Evolutionary conservation across 2,329 filamentous ascomycete species (phyloP).

Genomic region (Sordariomycetes sp.): DNA sequence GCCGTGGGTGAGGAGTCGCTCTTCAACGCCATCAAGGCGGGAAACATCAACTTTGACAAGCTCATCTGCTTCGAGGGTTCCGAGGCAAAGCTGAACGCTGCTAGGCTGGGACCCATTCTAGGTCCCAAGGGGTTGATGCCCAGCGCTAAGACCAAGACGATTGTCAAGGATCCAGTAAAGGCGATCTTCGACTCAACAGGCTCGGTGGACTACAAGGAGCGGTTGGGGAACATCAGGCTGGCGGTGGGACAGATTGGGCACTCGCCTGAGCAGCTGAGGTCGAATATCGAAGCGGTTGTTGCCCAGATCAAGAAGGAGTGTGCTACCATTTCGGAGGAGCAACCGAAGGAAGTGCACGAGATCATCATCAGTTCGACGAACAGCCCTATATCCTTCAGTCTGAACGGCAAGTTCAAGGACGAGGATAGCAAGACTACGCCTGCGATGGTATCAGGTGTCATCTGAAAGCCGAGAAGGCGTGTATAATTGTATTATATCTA

Average conservation of each 20-base stretch:
- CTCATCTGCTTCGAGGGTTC: constrained; percentile 79
- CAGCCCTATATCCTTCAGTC: constrained; percentile 74
- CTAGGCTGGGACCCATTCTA: constrained; percentile 68
- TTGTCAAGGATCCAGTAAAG: constrained; percentile 70
- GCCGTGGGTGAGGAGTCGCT: constrained; percentile 79
- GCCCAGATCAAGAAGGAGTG: constrained; percentile 72
- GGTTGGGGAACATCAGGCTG: constrained; percentile 74
- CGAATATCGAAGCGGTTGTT: constrained; percentile 75
- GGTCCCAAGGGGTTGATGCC: constrained; percentile 93
- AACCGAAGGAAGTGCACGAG: constrained; percentile 39
- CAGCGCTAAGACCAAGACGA: constrained; percentile 75
- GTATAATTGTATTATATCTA: constrained; percentile 28
- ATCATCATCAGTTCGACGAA: constrained; percentile 80
- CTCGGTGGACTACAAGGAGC: constrained; percentile 79
- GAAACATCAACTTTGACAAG: constrained; percentile 78
- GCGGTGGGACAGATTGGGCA: constrained; percentile 88
- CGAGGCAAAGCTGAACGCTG: constrained; percentile 70
- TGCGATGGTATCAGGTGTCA: constrained; percentile 41
- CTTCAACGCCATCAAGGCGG: constrained; percentile 66
- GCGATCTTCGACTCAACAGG: constrained; percentile 76
- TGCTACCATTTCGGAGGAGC: constrained; percentile 51
- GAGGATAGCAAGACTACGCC: constrained; percentile 46
- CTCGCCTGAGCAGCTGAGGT: constrained; percentile 75
- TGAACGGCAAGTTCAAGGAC: constrained; percentile 70
- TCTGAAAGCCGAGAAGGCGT: constrained; percentile 28